Conservation (phyloP, 306 rosid species). For the Sophora flavescens region DNA sequence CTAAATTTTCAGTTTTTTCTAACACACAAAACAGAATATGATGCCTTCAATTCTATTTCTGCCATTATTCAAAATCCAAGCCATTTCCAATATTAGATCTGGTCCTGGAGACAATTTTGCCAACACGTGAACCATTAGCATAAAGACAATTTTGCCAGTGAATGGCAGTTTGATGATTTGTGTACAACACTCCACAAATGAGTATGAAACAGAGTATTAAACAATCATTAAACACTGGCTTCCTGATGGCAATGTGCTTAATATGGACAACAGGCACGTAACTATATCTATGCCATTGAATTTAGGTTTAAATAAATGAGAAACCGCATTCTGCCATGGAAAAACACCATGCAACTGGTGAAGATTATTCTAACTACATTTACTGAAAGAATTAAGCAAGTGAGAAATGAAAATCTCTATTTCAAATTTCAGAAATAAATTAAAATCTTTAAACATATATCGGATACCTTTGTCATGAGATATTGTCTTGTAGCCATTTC, state of each 20-base stretch:
- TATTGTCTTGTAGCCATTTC: constrained; percentile 84
- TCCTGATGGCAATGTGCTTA: constrained; percentile 16
- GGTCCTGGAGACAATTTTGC: not conserved
- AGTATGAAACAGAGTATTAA: constrained; percentile 4
- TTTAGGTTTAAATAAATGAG: constrained; percentile 10
- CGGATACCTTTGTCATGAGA: constrained; percentile 76
- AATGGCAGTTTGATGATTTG: constrained; percentile 23
- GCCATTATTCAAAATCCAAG: constrained; percentile 21
- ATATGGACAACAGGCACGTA: not conserved
- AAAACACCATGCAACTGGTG: constrained; percentile 12
- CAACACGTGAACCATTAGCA: not conserved
- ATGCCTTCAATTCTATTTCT: not conserved
- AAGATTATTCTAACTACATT: constrained; percentile 33
- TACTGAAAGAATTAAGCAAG: constrained; percentile 5
- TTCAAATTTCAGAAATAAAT: constrained; percentile 32
- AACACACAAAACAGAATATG: constrained; percentile 3
- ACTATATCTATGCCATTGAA: not conserved
- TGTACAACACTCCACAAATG: not conserved
- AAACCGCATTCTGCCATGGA: constrained; percentile 18
- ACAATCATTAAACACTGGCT: constrained; percentile 3
- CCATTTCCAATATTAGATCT: constrained; percentile 21
- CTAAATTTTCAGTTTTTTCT: not conserved
- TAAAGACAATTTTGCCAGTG: constrained; percentile 4
- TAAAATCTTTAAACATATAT: constrained; percentile 5
- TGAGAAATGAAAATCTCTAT: constrained; percentile 26